These are phyloP conservation scores for Fusarium pseudocircinatum DNA, from an alignment of 2,329 filamentous ascomycete genomes.

Conservation along the genomic window DNA sequence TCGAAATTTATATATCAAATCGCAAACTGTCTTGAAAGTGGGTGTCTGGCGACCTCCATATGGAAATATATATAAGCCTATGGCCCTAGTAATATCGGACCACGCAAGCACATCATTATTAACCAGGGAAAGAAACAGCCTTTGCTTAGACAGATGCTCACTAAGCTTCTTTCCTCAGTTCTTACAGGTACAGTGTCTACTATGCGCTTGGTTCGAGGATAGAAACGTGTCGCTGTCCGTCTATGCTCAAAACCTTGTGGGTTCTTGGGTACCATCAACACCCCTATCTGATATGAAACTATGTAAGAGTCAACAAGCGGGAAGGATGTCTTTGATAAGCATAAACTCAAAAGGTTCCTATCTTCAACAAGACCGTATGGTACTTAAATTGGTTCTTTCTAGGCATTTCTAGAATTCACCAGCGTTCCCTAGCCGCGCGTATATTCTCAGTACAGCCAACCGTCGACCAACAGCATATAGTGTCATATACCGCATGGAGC, in stretches of 20 bases:
- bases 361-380: background rate
- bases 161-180: background rate
- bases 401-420: background rate
- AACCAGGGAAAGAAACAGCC: background rate
- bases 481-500: background rate
- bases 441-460: background rate
- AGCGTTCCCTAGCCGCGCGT: constrained; percentile 6
- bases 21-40: background rate
- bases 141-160: background rate
- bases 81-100: background rate
- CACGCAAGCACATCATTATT: background rate
- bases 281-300: background rate
- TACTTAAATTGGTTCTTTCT: background rate
- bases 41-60: background rate
- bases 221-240: background rate
- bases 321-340: background rate
- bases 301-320: background rate
- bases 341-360: background rate
- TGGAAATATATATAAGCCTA: background rate
- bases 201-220: background rate
- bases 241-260: background rate
- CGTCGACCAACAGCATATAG: background rate
- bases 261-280: background rate
- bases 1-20: background rate
- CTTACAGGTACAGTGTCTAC: background rate